A percentile compares a stretch with the other conserved stretches of the same genome.
Evolutionary conservation across 495 filamentous ascomycete genomes (phyloP).

Genomic region (Penicilliopsis zonata): DNA sequence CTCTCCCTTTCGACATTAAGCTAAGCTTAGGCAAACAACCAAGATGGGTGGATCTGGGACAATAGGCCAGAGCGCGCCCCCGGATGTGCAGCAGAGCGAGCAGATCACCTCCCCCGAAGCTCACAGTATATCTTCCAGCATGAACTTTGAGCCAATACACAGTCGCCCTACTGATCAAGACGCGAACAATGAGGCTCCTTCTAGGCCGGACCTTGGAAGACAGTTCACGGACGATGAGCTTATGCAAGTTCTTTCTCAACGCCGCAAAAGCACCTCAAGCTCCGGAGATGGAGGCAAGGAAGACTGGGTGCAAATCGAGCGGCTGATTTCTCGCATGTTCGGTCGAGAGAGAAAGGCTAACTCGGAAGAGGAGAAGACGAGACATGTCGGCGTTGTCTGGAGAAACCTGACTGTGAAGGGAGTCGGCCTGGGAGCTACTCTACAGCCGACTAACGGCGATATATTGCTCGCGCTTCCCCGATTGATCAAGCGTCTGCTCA

Average conservation of each 20-base stretch:
- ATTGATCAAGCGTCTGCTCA: constrained; percentile 35
- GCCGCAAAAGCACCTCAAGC: constrained; percentile 27
- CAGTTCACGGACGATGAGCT: constrained; percentile 37
- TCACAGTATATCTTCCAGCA: neutral
- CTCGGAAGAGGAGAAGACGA: constrained; percentile 54
- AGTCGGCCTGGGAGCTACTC: constrained; percentile 50
- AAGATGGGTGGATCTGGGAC: no score
- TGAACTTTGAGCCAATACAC: constrained; percentile 3
- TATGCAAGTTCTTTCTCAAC: constrained; percentile 35
- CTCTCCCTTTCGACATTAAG: no score
- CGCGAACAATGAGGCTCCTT: neutral
- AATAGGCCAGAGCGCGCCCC: no score
- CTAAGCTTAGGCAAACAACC: no score
- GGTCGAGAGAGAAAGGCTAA: constrained; percentile 44
- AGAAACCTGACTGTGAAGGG: constrained; percentile 54
- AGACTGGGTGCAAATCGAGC: constrained; percentile 45
- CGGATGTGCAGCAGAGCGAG: no score
- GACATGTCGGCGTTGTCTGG: constrained; percentile 48
- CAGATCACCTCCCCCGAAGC: no score
- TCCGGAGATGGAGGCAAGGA: constrained; percentile 26
- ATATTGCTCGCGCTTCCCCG: constrained; percentile 47
- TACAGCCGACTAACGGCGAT: constrained; percentile 55
- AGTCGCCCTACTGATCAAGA: constrained; percentile 1
- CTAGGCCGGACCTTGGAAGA: neutral
- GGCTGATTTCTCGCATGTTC: constrained; percentile 53